Evolutionary conservation across 192 early-diverging fungal species (phyloP).

Genomic region (Backusella sp.): DNA sequence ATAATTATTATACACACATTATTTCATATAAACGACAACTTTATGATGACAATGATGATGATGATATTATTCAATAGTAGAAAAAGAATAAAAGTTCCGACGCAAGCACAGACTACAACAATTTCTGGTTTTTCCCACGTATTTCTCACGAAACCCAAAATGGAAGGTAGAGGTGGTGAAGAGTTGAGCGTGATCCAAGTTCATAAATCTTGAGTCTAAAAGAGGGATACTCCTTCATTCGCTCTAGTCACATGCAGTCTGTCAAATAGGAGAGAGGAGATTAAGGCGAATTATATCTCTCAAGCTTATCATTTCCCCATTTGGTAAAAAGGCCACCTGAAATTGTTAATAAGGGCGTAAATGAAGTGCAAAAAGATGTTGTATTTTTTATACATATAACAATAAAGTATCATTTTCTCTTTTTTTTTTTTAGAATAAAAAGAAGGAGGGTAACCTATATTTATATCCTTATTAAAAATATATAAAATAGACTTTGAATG

Average conservation of each 20-base stretch:
- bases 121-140: constrained; percentile 11
- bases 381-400: neutral
- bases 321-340: constrained; percentile 5
- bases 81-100: neutral
- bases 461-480: neutral
- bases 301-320: constrained; percentile 4
- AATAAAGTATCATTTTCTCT: neutral
- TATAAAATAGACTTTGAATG: neutral
- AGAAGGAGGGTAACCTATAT: neutral
- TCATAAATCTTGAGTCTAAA: neutral
- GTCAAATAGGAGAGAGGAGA: constrained; percentile 12
- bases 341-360: constrained; percentile 2
- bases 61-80: neutral
- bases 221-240: constrained; percentile 1
- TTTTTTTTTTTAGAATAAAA: neutral
- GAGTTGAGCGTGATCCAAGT: constrained; percentile 19
- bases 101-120: constrained; percentile 2
- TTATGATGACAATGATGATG: neutral
- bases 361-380: neutral
- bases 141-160: constrained; percentile 22
- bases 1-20: neutral
- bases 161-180: constrained; percentile 10
- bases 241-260: constrained; percentile 13
- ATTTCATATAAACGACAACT: neutral
- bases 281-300: constrained; percentile 6